Conservation (phyloP, 306 rosid genomes). For the apple (Malus domestica) region DNA sequence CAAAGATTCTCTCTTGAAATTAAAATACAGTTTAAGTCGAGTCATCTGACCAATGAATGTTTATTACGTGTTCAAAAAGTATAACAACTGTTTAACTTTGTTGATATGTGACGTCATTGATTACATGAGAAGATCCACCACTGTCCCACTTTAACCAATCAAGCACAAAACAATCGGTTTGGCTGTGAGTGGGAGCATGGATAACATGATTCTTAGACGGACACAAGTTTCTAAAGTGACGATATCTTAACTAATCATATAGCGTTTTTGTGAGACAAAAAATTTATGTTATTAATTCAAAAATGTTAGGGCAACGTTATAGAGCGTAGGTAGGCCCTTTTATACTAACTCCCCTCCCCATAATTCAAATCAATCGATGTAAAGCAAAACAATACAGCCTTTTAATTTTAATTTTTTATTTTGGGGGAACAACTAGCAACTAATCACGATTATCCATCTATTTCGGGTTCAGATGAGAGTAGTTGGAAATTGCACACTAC, state of each 20-base stretch:
- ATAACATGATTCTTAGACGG: too few species aligned
- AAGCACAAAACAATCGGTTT: not conserved
- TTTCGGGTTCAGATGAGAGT: rapidly evolving
- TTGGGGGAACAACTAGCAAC: too few species aligned
- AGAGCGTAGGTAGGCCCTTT: not conserved
- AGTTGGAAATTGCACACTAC: rapidly evolving
- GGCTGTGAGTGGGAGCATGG: too few species aligned
- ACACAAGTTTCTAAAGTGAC: too few species aligned
- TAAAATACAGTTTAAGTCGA: rapidly evolving
- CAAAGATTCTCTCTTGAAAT: too few species aligned
- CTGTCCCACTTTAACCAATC: not conserved
- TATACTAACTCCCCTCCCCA: not conserved
- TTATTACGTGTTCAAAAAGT: too few species aligned
- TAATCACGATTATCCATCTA: rapidly evolving
- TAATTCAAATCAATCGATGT: not conserved
- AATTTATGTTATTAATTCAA: not conserved
- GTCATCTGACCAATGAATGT: too few species aligned
- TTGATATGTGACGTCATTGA: too few species aligned
- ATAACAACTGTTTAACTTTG: too few species aligned
- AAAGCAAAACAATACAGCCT: not conserved
- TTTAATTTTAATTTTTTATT: too few species aligned
- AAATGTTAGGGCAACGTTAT: too few species aligned
- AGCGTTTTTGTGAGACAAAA: too few species aligned
- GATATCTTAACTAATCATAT: not conserved
- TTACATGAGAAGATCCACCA: not conserved